Conservation (phyloP, 352 stramenopile genomes). For the Pythium chondricola region DNA sequence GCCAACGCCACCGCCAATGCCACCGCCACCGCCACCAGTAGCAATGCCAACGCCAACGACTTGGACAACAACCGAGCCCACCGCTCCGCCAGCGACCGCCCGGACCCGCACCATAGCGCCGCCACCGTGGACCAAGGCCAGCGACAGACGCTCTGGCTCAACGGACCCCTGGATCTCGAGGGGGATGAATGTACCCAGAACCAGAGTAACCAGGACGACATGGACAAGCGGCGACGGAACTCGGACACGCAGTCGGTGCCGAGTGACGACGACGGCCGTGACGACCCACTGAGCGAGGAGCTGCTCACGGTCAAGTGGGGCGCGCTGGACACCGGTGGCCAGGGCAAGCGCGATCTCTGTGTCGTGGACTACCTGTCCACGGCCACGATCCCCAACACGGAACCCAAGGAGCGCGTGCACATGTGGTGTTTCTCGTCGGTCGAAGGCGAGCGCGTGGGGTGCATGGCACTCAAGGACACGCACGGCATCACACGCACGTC, state of each 20-base stretch:
- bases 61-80: conserved; percentile 20
- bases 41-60: neutral
- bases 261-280: conserved; percentile 7
- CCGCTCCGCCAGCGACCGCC: conserved; percentile 13
- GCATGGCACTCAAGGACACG: conserved; percentile 68
- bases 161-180: neutral
- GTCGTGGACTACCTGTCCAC: conserved; percentile 69
- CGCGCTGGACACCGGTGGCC: conserved; percentile 52
- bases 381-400: conserved; percentile 53
- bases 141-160: conserved; percentile 8
- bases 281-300: no score
- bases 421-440: conserved; percentile 74
- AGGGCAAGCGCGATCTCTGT: conserved; percentile 59
- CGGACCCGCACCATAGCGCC: no score
- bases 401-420: conserved; percentile 46
- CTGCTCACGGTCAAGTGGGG: conserved; percentile 73
- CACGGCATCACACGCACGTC: conserved; percentile 48
- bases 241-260: conserved; percentile 16
- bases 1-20: neutral
- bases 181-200: neutral
- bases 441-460: conserved; percentile 71
- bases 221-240: neutral
- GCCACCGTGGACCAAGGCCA: conserved; percentile 12
- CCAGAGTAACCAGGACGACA: neutral
- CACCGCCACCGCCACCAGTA: neutral